Base-by-base conservation (phyloP, 306 rosid genomes). In the Cucumis sativus region DNA sequence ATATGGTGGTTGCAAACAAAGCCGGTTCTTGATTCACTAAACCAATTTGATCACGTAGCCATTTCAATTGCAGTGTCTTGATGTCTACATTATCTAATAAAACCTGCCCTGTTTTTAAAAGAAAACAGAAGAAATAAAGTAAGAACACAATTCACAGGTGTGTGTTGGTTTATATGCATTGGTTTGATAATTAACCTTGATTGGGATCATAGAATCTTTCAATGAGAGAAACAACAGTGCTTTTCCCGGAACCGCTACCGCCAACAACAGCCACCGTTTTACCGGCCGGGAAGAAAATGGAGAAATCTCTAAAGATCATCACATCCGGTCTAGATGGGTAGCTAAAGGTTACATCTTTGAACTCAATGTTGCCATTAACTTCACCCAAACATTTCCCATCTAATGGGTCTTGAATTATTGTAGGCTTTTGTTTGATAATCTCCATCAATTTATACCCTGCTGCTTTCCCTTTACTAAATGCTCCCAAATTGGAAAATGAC, bases 21-120 rank as follows among this genome's bases (percentile, higher is more conserved):
- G 99, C 99, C 23, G 99, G 99, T 71, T 96, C 99, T 80, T 96
- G 99, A 85, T 96, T 96, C 89, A 96, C 99, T 76, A 96, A 79
- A 40, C 98, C 99, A 6, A 96, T 92, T 82, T 96, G 99, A 88
- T 89, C 97, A 0, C 99, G 93, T 4, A 96, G 82, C 99, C 99
- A 92, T 85, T 81, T 92, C 59, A 96, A 79, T 79, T 96, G 92
- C 51, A 96, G 84, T 1, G 96, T 91, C 82, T 83, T 91, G 21
- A 96, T 92, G 87, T 96, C 94, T 77, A 92, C 93, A 66, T 85
- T 88, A 79, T 92, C 99, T 12, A 96, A 78, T 68, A 96, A 81
- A 82, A 92, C 93, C 74, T 86, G 92, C 77, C 99, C 99, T 96
- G 99, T 75, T 62, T 74, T 58, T 56, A 23, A 39, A 23, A 82